Evolutionary conservation across 768 basidiomycete species (phyloP), one percentile per base, ranked within the genome.

Genomic region (Paxillus rubicundulus): DNA sequence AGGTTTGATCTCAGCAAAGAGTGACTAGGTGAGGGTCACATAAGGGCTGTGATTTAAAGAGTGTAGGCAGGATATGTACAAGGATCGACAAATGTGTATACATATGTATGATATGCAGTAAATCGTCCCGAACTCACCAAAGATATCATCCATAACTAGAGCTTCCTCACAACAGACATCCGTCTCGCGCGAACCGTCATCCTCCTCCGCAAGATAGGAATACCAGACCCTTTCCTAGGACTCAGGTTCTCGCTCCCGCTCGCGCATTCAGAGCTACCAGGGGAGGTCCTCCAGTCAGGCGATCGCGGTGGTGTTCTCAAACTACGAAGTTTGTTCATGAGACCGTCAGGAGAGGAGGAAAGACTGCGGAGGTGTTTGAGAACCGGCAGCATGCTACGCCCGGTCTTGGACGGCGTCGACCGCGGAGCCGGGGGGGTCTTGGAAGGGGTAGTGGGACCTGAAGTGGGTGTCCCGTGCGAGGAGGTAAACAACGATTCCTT

Each of bases 1-100:
- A 63, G 54, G 21, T 90, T 92, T 61, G 87, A 94, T 63, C 74
- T 95, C 24, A 73, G 77, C 44, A 66, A 66, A 8, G 76, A 65
- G 36, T 49, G 1, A 28, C 49, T n/a, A 45, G 52, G 10, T 56
- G 45, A 14, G 27, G 34, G 28, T 10, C 20, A 14, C 40, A 13
- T 12, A 2, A 4, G 9, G 17, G 10, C 2, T 47, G n/a, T n/a
- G 7, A 1, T 28, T 36, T 20, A 14, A 10, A 42, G 21, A 44
- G 7, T 8, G 28, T 30, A 24, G 34, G 17, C 28, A 33, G 45
- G 18, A 24, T 38, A 37, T 37, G 46, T 47, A 42, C 34, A 6
- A 47, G 38, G 14, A 46, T 28, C 14, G 30, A 24, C 39, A 9
- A 45, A 48, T 18, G 42, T 21, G 47, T 36, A 42, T 28, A 24